A percentile compares a stretch with the other conserved stretches of the same genome.
Conservation (phyloP, 2,329 filamentous ascomycete species). For the Allantophomopsis cytisporea region DNA sequence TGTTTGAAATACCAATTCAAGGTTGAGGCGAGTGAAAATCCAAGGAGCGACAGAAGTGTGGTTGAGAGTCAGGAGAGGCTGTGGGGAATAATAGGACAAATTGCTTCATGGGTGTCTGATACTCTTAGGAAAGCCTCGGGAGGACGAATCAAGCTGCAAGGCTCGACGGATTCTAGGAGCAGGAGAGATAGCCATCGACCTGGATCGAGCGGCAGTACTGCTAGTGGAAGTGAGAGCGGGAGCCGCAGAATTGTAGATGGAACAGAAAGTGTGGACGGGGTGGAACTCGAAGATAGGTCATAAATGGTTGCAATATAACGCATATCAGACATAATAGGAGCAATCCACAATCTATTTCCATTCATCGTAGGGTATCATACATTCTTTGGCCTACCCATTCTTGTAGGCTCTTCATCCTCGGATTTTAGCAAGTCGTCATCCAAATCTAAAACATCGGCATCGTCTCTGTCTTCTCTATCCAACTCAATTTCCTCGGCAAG, state of each 20-base stretch:
- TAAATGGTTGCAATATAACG: neutral
- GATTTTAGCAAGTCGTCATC: neutral
- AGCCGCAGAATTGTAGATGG: constrained; percentile 21
- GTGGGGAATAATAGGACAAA: constrained; percentile 41
- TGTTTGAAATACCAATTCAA: constrained; percentile 97
- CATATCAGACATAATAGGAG: neutral
- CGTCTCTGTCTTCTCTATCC: neutral
- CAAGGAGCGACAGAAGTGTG: constrained; percentile 37
- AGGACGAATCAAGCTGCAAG: constrained; percentile 30
- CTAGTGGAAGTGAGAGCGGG: constrained; percentile 5
- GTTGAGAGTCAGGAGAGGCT: constrained; percentile 49
- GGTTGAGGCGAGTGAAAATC: constrained; percentile 74
- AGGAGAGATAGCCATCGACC: too few relatives aligned
- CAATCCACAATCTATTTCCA: neutral
- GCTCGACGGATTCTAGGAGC: too few relatives aligned
- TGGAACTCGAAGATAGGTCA: constrained; percentile 25
- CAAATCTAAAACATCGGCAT: constrained; percentile 2
- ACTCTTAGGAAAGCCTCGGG: constrained; percentile 37
- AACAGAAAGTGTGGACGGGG: constrained; percentile 30
- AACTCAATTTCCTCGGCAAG: constrained; percentile 3
- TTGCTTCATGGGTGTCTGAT: constrained; percentile 44
- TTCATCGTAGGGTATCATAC: neutral
- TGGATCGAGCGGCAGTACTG: too few relatives aligned
- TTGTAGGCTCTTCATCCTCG: neutral
- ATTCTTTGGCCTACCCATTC: neutral